Conservation (phyloP, 2,329 filamentous ascomycete genomes). For the Stemphylium lycopersici region DNA sequence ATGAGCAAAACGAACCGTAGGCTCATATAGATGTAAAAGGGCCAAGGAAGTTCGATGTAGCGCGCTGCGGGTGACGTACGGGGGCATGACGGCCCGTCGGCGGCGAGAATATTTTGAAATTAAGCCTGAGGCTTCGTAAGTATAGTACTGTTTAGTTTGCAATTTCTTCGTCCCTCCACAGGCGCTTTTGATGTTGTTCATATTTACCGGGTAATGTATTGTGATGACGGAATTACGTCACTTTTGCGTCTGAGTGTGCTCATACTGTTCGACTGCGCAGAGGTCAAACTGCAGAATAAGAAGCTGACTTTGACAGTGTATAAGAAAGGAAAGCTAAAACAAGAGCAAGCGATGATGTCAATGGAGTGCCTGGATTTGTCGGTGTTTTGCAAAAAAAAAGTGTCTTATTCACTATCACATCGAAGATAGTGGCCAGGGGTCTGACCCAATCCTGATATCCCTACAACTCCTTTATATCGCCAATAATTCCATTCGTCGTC, state of each 20-base stretch:
- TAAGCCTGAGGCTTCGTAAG: no score
- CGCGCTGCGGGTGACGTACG: conserved; percentile 15
- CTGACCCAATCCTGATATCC: background rate
- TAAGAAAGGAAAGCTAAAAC: background rate
- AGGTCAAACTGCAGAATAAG: background rate
- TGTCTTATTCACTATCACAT: background rate
- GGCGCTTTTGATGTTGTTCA: background rate
- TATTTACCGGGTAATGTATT: conserved; percentile 1
- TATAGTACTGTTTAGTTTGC: background rate
- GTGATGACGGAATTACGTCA: conserved; percentile 17
- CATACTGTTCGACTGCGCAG: background rate
- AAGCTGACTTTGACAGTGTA: background rate
- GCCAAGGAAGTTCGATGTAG: conserved; percentile 7
- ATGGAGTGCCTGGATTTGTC: background rate
- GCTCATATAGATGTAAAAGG: background rate
- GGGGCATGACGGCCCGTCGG: conserved; percentile 7
- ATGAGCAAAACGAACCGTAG: conserved; percentile 16
- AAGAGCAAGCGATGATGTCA: background rate
- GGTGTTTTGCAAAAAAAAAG: background rate
- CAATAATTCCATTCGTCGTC: background rate
- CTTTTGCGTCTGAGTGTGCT: conserved; percentile 10
- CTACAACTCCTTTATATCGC: background rate
- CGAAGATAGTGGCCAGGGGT: background rate
- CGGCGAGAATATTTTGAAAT: no score
- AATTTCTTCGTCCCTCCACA: background rate